Conservation (phyloP, 1,139 yeast genomes). For the Protomyces macrosporus region DNA sequence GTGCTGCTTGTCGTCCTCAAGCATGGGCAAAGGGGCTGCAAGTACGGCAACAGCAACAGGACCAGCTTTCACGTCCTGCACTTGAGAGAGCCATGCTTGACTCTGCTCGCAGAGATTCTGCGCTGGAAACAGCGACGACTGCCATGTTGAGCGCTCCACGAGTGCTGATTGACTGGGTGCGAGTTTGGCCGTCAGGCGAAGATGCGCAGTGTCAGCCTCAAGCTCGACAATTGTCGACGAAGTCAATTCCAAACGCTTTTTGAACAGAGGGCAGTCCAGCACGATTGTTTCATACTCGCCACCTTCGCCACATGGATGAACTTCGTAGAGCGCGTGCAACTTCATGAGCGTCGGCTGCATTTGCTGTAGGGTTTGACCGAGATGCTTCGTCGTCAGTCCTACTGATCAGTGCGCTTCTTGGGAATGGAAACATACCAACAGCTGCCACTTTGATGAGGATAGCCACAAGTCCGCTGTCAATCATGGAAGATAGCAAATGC, state of each 20-base stretch:
- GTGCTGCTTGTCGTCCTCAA: not conserved
- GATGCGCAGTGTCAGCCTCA: constrained; percentile 61
- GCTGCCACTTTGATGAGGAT: constrained; percentile 90
- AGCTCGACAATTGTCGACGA: constrained; percentile 46
- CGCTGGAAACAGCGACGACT: not conserved
- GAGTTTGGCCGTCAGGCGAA: constrained; percentile 44
- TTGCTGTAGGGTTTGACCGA: constrained; percentile 62
- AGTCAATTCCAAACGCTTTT: constrained; percentile 48
- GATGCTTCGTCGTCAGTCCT: constrained; percentile 55
- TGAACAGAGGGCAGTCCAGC: constrained; percentile 80
- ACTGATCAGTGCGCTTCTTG: not conserved
- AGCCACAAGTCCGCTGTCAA: constrained; percentile 67
- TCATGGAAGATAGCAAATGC: constrained; percentile 78
- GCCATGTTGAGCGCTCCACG: not conserved
- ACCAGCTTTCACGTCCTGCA: not conserved
- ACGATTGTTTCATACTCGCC: constrained; percentile 95
- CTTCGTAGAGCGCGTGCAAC: constrained; percentile 63
- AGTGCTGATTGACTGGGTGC: constrained; percentile 35
- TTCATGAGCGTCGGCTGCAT: constrained; percentile 55
- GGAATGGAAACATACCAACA: constrained; percentile 42
- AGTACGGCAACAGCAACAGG: not conserved
- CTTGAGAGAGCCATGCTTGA: not conserved
- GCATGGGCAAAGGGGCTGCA: not conserved
- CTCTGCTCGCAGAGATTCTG: not conserved
- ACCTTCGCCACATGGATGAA: constrained; percentile 96